Base-by-base conservation (phyloP, 495 filamentous ascomycete genomes). In the Talaromyces trachyspermus region DNA sequence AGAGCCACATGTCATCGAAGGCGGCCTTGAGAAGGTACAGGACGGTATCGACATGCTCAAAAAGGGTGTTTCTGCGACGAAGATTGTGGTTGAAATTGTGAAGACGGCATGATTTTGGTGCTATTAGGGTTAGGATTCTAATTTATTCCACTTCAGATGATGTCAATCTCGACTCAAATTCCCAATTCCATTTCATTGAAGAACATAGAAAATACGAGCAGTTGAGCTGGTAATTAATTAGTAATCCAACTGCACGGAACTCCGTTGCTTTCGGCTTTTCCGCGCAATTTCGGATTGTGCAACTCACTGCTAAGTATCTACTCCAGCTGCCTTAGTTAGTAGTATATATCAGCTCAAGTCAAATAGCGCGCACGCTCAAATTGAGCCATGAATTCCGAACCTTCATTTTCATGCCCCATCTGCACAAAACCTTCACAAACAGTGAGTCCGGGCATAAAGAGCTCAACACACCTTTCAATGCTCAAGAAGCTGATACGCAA, bases 1-100 rank as follows among this genome's bases (percentile, higher is more conserved):
- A 0, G 57, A 66, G 43, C 55, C 66, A 1, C n/a, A 55, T 12
- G 49, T 71, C 26, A 48, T 61, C 5, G 54, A 60, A 3, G 58
- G 60, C 3, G 68, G 70, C 5, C 51, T 71, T 36, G 60, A 59
- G 20, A 49, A 43, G 2, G 55, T 68, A 8, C 68, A 73, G 49
- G 51, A 51, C 9, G 70, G 55, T 0, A 20, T 70, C 15, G 61
- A 68, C 45, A 12, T 52, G 4, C 54, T 57, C 35, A 58, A 48
- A 33, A 54, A 57, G 29, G 68, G 64, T 5, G 60, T 64, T 0
- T 66, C 62, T 32, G 66, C 68, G 0, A 50, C 55, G 41, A 73
- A 73, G 48, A 35, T 70, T 39, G 49, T 50, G 10, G 49, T 50
- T 27, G 43, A 49, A 43, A 27, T 48, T 43, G 35, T 19, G 11